Conservation (phyloP, 495 filamentous ascomycete genomes). For the Penicillium paxilli region DNA sequence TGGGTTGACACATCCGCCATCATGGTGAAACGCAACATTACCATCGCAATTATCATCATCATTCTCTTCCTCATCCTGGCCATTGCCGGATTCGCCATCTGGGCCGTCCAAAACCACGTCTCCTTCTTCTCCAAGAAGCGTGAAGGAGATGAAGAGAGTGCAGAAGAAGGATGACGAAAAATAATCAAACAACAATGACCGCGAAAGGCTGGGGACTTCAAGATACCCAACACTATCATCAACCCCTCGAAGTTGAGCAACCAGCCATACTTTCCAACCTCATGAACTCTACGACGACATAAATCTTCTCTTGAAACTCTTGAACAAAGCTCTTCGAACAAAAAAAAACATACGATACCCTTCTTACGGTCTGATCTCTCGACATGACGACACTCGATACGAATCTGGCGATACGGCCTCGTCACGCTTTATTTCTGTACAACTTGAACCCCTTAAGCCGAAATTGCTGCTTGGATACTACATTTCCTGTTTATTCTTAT, state of each 20-base stretch:
- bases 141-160: conserved; percentile 45
- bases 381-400: not conserved
- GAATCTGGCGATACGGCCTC: not conserved
- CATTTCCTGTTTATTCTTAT: not conserved
- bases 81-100: conserved; percentile 69
- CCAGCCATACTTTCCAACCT: too few relatives aligned
- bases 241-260: too few relatives aligned
- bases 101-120: conserved; percentile 48
- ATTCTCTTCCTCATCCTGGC: conserved; percentile 73
- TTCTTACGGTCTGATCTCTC: not conserved
- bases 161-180: conserved; percentile 24
- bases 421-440: not conserved
- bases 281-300: too few relatives aligned
- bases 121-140: conserved; percentile 37
- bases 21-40: conserved; percentile 71
- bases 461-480: not conserved
- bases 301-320: too few relatives aligned
- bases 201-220: too few relatives aligned
- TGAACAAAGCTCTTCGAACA: not conserved
- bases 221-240: too few relatives aligned
- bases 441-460: not conserved
- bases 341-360: conserved; percentile 9
- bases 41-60: conserved; percentile 82
- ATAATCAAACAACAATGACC: not conserved
- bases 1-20: conserved; percentile 6